phyloP scores from a whole-genome alignment of 1,284 basidiomycete genomes.

The Kwoniella shivajii region DNA sequence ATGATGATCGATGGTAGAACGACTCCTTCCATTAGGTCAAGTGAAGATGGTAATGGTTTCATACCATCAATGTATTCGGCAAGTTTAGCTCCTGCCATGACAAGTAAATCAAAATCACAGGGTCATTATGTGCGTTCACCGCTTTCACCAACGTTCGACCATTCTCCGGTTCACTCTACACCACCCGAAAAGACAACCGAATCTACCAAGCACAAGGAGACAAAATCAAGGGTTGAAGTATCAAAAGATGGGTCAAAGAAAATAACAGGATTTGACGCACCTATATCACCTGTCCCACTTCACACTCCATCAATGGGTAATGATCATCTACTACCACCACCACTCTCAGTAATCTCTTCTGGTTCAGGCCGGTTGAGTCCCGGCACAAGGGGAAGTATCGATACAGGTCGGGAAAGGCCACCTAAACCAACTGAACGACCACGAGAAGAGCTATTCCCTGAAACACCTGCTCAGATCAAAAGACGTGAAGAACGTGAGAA shows the following conservation, averaged over 20 bases:
- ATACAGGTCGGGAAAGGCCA: conserved; percentile 15
- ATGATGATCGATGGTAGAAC: conserved; percentile 43
- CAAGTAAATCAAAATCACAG: conserved; percentile 20
- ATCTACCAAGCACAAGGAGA: conserved; percentile 1
- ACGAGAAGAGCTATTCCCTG: conserved; percentile 46
- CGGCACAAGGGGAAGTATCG: conserved; percentile 17
- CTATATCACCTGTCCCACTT: conserved; percentile 18
- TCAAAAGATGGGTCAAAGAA: conserved; percentile 33
- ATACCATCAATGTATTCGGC: conserved; percentile 14
- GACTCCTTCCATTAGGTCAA: conserved; percentile 37
- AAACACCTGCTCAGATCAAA: conserved; percentile 51
- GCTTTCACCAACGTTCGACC: conserved; percentile 37
- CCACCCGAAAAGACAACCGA: conserved; percentile 30
- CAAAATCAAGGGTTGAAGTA: conserved; percentile 27
- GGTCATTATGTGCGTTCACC: conserved; percentile 40
- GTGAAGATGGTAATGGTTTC: conserved; percentile 22
- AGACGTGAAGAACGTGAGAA: conserved; percentile 46
- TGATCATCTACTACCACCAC: conserved; percentile 5
- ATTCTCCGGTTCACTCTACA: conserved; percentile 9
- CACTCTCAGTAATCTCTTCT: conserved; percentile 7
- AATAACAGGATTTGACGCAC: conserved; percentile 43
- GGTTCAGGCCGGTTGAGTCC: conserved; percentile 13
- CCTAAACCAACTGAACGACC: conserved; percentile 40
- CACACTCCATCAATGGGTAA: conserved; percentile 10
- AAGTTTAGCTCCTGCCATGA: conserved; percentile 2